Base-by-base conservation (phyloP, 495 filamentous ascomycete genomes). In the Neurospora tetraspora region DNA sequence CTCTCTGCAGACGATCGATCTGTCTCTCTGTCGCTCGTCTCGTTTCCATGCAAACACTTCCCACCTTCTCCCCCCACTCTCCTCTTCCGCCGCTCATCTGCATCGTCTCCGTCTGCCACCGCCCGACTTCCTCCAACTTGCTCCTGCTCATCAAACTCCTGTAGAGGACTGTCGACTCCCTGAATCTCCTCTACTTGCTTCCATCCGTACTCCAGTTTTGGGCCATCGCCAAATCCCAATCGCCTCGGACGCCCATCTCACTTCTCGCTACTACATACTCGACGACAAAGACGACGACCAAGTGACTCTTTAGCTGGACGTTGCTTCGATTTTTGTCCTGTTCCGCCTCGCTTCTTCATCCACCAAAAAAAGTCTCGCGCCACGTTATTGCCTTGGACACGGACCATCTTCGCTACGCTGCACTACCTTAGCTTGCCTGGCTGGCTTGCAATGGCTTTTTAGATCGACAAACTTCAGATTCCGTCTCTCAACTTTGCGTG, bases 301-400 rank as follows among this genome's bases (percentile, higher is more conserved):
- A 59, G 70, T 71, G 70, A 71, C 70, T 71, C 70, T 71, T 71
- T 71, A 71, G 42, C 70, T 71, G 70, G 70, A 71, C 36, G 70
- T 71, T 71, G 70, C 70, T 59, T 59, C 42, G 16, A 27, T 12
- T 38, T 18, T 23, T n/a, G 70, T 39, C 42, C 34, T 37, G 31
- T 59, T 71, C 43, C 42, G 27, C 27, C 16, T 45, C 43, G 70
- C 34, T 68, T 43, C 43, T 31, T 36, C 69, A 11, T 71, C 39
- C 37, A n/a, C 42, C 4, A 34, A 65, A 65, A 61, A 18, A 65
- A 65, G 12, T 9, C 5, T 18, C 53, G 8, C 53, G 6, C 53
- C 14, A 65, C 53, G 6, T 65, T 34, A 5, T 65, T 18, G 27
- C 12, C 27, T 7, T 65, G 53, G 14, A 65, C 53, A 65, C 53